Evolutionary conservation across 768 basidiomycete genomes (phyloP), one percentile per base, ranked within the genome.

Genomic region (Pulveroboletus sp.): DNA sequence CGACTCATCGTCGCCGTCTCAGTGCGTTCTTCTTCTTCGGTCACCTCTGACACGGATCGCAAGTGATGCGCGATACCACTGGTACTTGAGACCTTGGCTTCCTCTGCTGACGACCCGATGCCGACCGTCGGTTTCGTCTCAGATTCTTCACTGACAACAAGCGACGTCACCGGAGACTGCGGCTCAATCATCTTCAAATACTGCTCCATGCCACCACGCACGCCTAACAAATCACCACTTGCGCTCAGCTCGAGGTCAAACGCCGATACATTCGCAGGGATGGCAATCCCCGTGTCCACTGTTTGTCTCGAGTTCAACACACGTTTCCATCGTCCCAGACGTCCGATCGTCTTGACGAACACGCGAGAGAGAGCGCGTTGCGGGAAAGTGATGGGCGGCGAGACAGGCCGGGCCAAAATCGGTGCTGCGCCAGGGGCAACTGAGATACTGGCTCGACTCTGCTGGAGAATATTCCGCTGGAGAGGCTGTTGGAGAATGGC

Each of bases 241-340:
- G 74, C 76, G 46, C 71, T 78, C 39, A 79, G 59, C 62, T 86
- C 86, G 38, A 89, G 65, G 59, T 89, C 85, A 61, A 89, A 86
- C 7, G 83, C 82, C 2, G 85, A 83, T 2, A 82, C 76, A 51
- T 79, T 80, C n/a, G 69, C 62, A 17, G 69, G 63, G 4, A 69
- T 52, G 1, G 68, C 65, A 10, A 70, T 64, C 7, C 68, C 69
- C 17, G 74, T 69, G 32, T 70, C 67, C 35, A 69, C 55, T 17
- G 66, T 57, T 21, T 65, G 63, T 6, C 76, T 65, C 32, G 72
- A 68, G 56, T 86, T 83, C 45, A 93, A 65, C 27, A 88, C 89
- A 6, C 91, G 81, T 60, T 78, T 87, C 87, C 91, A 87, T 9
- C 86, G 73, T 2, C 91, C 91, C 15, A 94, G 69, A 6, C 86